Evolutionary conservation across 331 rosid species (phyloP).

Genomic region (Phaseolus coccineus): DNA sequence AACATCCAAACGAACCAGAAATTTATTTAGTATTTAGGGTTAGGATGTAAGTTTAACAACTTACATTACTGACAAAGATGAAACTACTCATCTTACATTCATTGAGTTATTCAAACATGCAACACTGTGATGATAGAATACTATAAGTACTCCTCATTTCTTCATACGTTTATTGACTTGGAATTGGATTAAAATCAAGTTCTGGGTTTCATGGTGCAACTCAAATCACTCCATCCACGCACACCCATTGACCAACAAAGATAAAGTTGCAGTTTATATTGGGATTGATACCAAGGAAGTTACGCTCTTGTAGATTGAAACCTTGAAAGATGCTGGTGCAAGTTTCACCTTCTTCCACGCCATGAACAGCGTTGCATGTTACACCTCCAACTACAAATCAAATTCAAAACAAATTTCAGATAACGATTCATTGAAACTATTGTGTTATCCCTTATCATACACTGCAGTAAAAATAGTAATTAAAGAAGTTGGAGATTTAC

Average conservation of each 20-base stretch:
- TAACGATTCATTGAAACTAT: too few relatives aligned
- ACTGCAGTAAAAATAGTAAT: too few relatives aligned
- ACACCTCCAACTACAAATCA: slow-evolving; percentile 23
- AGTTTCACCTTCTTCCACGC: slow-evolving; percentile 43
- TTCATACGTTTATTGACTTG: slow-evolving; percentile 1
- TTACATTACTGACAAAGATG: too few relatives aligned
- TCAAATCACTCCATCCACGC: slow-evolving; percentile 38
- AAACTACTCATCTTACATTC: neutral
- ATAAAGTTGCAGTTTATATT: slow-evolving; percentile 41
- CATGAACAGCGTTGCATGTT: slow-evolving; percentile 25
- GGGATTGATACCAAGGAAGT: slow-evolving; percentile 48
- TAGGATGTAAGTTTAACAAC: too few relatives aligned
- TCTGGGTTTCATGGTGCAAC: neutral
- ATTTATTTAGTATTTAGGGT: too few relatives aligned
- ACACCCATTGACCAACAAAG: slow-evolving; percentile 53
- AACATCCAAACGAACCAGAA: too few relatives aligned
- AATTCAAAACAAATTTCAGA: neutral
- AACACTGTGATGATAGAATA: neutral
- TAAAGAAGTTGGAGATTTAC: neutral
- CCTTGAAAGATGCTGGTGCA: slow-evolving; percentile 28
- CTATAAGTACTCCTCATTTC: neutral
- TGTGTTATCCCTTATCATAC: too few relatives aligned
- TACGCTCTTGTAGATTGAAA: neutral
- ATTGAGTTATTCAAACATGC: neutral
- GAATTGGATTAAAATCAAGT: neutral